phyloP scores from a whole-genome alignment of 129 eudicot species.

The Helichrysum umbraculigerum region DNA sequence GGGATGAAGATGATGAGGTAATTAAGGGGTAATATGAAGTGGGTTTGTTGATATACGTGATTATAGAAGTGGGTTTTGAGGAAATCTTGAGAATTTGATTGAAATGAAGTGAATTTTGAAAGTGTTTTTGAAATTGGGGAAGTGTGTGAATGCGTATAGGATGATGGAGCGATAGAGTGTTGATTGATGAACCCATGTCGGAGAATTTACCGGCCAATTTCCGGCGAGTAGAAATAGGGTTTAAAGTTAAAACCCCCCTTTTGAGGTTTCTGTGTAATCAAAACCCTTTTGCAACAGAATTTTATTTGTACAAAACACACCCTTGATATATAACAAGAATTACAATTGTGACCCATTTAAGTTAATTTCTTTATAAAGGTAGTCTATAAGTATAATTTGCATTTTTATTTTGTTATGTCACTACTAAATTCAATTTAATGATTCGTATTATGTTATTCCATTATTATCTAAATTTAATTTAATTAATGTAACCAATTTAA shows the following conservation, averaged over 20 bases:
- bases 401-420: no score
- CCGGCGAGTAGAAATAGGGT: background rate
- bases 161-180: constrained; percentile 33
- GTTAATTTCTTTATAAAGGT: no score
- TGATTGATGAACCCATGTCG: constrained; percentile 31
- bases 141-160: constrained; percentile 24
- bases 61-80: constrained; percentile 22
- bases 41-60: constrained; percentile 35
- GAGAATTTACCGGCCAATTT: constrained; percentile 10
- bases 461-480: no score
- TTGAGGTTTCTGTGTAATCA: background rate
- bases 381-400: no score
- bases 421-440: no score
- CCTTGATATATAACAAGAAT: no score
- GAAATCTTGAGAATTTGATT: constrained; percentile 9
- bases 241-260: background rate
- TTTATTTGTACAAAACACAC: no score
- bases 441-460: no score
- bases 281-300: constrained; percentile 2
- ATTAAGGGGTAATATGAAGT: constrained; percentile 22
- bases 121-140: constrained; percentile 24
- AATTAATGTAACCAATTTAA: no score
- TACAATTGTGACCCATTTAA: no score
- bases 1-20: constrained; percentile 33
- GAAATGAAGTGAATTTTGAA: constrained; percentile 22